phyloP scores from a whole-genome alignment of 2,329 filamentous ascomycete species.

The Xylariales sp. region DNA sequence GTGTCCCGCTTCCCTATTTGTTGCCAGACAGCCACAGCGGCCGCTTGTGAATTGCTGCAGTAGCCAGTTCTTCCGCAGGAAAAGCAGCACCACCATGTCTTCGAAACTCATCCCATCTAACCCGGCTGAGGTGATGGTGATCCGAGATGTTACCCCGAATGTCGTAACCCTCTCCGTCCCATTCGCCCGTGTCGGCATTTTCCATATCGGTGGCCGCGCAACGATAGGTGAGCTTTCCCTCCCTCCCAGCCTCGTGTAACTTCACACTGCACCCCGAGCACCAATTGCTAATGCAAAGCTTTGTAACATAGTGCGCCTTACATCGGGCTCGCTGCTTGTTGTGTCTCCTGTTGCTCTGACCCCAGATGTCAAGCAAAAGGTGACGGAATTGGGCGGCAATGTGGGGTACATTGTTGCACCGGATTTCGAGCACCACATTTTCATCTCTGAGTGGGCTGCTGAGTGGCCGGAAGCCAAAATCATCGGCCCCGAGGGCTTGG shows the following conservation, averaged over 20 bases:
- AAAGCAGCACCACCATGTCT: conserved; percentile 43
- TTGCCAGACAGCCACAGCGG: neutral
- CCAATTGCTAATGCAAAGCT: neutral
- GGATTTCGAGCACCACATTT: conserved; percentile 94
- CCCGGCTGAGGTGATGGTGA: conserved; percentile 82
- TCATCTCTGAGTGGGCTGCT: conserved; percentile 77
- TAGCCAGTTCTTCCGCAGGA: too few relatives aligned
- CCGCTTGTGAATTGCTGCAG: too few relatives aligned
- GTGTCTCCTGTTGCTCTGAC: conserved; percentile 92
- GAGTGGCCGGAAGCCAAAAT: conserved; percentile 76
- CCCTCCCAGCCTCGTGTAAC: too few relatives aligned
- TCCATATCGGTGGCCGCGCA: conserved; percentile 82
- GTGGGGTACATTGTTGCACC: conserved; percentile 83
- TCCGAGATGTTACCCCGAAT: conserved; percentile 76
- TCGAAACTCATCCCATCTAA: conserved; percentile 63
- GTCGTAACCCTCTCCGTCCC: conserved; percentile 78
- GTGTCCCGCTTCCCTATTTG: too few relatives aligned
- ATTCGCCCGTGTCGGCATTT: conserved; percentile 72
- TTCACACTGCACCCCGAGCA: too few relatives aligned
- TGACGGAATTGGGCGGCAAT: conserved; percentile 60
- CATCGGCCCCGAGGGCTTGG: conserved; percentile 77
- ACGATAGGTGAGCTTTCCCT: conserved; percentile 64
- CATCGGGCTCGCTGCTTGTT: conserved; percentile 73
- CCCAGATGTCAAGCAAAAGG: conserved; percentile 61
- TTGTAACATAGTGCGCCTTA: conserved; percentile 62